Evolutionary conservation across 2,329 filamentous ascomycete genomes (phyloP).

Genomic region (Paraphaeosphaeria sporulosa): DNA sequence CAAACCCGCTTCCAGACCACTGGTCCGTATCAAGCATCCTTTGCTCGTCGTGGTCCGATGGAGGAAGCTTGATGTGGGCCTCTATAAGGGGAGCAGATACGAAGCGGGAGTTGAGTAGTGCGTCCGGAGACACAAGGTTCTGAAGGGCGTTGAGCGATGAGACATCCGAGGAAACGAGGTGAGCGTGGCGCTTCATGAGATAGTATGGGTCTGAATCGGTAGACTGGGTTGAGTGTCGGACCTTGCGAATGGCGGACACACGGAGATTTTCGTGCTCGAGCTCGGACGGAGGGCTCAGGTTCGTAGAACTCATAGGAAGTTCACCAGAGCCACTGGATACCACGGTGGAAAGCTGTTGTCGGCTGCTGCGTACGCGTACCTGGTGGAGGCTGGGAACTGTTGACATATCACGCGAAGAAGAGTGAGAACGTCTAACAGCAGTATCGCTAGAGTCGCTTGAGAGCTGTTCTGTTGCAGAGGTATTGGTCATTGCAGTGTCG

Average conservation of each 20-base stretch:
- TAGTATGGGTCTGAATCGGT: slow-evolving; percentile 34
- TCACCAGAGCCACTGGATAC: slow-evolving; percentile 40
- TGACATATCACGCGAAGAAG: slow-evolving; percentile 20
- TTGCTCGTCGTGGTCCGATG: slow-evolving; percentile 40
- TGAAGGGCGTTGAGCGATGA: slow-evolving; percentile 50
- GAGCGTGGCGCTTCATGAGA: slow-evolving; percentile 28
- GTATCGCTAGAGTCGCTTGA: slow-evolving; percentile 36
- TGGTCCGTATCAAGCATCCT: slow-evolving; percentile 20
- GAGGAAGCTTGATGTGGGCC: slow-evolving; percentile 47
- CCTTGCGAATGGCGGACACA: slow-evolving; percentile 20
- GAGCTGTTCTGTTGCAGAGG: slow-evolving; percentile 34
- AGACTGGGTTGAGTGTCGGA: slow-evolving; percentile 28
- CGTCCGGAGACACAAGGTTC: slow-evolving; percentile 46
- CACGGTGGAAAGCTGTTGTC: slow-evolving; percentile 45
- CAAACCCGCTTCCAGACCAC: slow-evolving; percentile 31
- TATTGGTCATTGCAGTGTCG: slow-evolving; percentile 36
- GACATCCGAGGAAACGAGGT: slow-evolving; percentile 45
- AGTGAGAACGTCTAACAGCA: slow-evolving; percentile 22
- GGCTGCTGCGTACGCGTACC: slow-evolving; percentile 34
- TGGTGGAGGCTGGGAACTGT: slow-evolving; percentile 29
- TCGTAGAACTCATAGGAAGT: slow-evolving; percentile 15
- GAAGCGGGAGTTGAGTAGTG: slow-evolving; percentile 45
- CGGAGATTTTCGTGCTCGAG: slow-evolving; percentile 37
- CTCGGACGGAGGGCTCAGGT: slow-evolving; percentile 13
- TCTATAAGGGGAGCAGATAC: slow-evolving; percentile 49